phyloP scores from a whole-genome alignment of 2,329 filamentous ascomycete species.

The Phaeoacremonium minimum region DNA sequence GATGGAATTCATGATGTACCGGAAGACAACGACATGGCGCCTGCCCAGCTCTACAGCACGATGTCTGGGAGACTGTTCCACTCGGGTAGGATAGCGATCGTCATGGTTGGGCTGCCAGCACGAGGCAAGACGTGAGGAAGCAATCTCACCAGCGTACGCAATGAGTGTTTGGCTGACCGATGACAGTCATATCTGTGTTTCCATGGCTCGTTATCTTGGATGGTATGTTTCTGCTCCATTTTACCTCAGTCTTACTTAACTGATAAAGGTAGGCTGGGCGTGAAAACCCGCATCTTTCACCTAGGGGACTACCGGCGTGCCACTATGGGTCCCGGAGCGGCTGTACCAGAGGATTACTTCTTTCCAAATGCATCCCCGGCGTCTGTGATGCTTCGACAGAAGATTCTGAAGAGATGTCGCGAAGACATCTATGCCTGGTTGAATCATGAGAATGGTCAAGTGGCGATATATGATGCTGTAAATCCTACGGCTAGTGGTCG shows the following conservation, averaged over 20 bases:
- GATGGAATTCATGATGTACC: slow-evolving; percentile 94
- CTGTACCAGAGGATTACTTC: slow-evolving; percentile 96
- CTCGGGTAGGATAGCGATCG: slow-evolving; percentile 93
- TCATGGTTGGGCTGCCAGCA: slow-evolving; percentile 91
- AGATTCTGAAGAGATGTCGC: slow-evolving; percentile 94
- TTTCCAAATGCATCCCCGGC: slow-evolving; percentile 90
- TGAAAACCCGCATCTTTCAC: slow-evolving; percentile 97
- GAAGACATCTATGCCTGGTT: slow-evolving; percentile 97
- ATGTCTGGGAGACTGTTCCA: slow-evolving; percentile 97
- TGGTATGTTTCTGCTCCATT: slow-evolving; percentile 49
- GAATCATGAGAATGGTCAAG: slow-evolving; percentile 95
- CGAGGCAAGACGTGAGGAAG: slow-evolving; percentile 81
- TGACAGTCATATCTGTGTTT: slow-evolving; percentile 84
- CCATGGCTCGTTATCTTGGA: slow-evolving; percentile 86
- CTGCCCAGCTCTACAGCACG: slow-evolving; percentile 95
- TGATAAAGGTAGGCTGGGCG: slow-evolving; percentile 65
- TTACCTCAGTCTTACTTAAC: slow-evolving; percentile 5
- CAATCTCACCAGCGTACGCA: slow-evolving; percentile 1
- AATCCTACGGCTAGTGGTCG: slow-evolving; percentile 84
- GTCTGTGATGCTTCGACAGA: slow-evolving; percentile 90
- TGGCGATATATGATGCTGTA: slow-evolving; percentile 97
- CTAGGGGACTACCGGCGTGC: slow-evolving; percentile 93
- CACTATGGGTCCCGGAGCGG: slow-evolving; percentile 75
- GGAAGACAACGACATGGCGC: slow-evolving; percentile 77
- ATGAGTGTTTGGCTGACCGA: slow-evolving; percentile 9